Percentiles rank a stretch among this genome's conserved stretches.
These are phyloP conservation scores for Aphanomyces stellatus DNA, from an alignment of 352 stramenopile genomes.

Conservation along the genomic window DNA sequence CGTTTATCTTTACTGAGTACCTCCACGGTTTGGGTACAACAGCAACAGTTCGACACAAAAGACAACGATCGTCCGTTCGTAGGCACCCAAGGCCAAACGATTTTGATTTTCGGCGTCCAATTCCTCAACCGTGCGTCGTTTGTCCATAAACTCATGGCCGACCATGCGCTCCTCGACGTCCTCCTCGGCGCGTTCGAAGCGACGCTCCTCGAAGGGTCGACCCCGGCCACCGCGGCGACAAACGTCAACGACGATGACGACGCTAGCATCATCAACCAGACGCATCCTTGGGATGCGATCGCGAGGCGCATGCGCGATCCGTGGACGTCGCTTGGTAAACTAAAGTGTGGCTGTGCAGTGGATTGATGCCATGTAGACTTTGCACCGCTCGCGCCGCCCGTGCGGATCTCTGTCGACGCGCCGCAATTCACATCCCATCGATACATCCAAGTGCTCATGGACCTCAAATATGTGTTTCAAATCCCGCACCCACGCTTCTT, in stretches of 20 bases:
- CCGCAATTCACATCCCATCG: slow-evolving; percentile 89
- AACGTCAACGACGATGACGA: slow-evolving; percentile 13
- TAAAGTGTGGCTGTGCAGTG: too few relatives aligned
- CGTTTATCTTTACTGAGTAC: slow-evolving; percentile 70
- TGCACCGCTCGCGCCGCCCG: slow-evolving; percentile 46
- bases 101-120: slow-evolving; percentile 92
- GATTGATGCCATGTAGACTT: too few relatives aligned
- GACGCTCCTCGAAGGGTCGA: slow-evolving; percentile 30
- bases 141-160: slow-evolving; percentile 75
- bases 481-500: slow-evolving; percentile 52
- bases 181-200: slow-evolving; percentile 60
- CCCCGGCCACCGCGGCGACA: slow-evolving; percentile 27
- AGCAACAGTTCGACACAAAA: slow-evolving; percentile 17
- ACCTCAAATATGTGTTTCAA: slow-evolving; percentile 97
- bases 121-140: slow-evolving; percentile 98
- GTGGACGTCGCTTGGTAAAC: background rate
- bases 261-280: too few relatives aligned
- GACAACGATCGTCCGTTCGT: too few relatives aligned
- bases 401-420: slow-evolving; percentile 75
- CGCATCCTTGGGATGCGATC: slow-evolving; percentile 31
- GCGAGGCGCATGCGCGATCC: slow-evolving; percentile 32
- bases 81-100: slow-evolving; percentile 68
- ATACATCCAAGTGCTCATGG: slow-evolving; percentile 94
- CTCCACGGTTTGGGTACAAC: slow-evolving; percentile 59
- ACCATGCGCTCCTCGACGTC: slow-evolving; percentile 68